Evolutionary conservation across 345 rosid species (phyloP), one percentile per base, ranked within the genome.

Genomic region (Bretschneidera sinensis): DNA sequence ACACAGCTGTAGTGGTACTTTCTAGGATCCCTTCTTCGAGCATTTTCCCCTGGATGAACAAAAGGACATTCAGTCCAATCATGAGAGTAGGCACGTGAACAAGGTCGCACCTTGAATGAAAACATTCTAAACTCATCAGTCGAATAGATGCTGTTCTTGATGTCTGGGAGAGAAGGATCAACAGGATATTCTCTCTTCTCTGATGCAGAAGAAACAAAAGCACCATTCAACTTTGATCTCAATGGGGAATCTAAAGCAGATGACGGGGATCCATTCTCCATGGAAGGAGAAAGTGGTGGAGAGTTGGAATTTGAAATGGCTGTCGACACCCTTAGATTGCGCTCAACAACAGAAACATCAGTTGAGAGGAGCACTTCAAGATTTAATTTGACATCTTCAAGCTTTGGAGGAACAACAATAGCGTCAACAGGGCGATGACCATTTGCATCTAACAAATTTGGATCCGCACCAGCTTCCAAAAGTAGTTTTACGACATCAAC

Each of bases 11-110:
- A 92, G 50, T 92, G 97, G 48, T 78, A 92, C 86, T 92, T 92
- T 71, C 98, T 83, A 0, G 97, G 98, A 72, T 92, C 98, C 71
- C 98, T 81, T 69, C 98, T 84, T 60, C 98, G 82, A 25, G 98
- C 98, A 73, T 92, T 92, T 52, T 92, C 98, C 5, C 98, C 98
- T 0, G 98, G 98, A 55, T 92, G 98, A 53, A 89, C 98, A 75
- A 92, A 92, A 7, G 98, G 98, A 60, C 98, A 92, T 76, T 92
- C 98, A 0, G 98, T 92, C 98, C 98, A 92, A 68, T 92, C 98
- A 66, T 92, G 98, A 4, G 98, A 92, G 59, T 92, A 92, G 0
- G 98, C 97, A 24, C 98, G 88, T 0, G 97, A 89, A 75, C 98
- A 92, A 14, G 98, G 97, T 21, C 98, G 65, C 20, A 92, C 90